phyloP scores from a whole-genome alignment of 352 stramenopile species.

The Globisporangium carolinianum region DNA sequence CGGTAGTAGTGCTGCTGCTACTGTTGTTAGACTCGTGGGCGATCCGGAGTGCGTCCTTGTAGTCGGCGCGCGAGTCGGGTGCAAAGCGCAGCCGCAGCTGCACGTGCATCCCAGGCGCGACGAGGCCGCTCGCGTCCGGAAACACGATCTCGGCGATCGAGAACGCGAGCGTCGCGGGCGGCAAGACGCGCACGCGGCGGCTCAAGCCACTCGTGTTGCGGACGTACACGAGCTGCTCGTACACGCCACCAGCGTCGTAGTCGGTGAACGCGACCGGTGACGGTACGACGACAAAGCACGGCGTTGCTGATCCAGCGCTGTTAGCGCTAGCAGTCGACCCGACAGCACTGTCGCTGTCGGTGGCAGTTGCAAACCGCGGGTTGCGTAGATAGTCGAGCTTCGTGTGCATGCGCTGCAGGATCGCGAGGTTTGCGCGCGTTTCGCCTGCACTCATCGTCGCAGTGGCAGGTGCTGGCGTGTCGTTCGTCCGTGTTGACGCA shows the following conservation, averaged over 20 bases:
- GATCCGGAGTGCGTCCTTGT: constrained; percentile 52
- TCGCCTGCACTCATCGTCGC: constrained; percentile 41
- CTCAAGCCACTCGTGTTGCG: constrained; percentile 54
- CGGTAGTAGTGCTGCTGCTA: not conserved
- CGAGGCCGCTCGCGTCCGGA: constrained; percentile 41
- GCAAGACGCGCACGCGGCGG: constrained; percentile 52
- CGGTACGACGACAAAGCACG: constrained; percentile 44
- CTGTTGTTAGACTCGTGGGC: constrained; percentile 31
- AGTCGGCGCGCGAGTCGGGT: constrained; percentile 69
- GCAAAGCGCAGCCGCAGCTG: constrained; percentile 52
- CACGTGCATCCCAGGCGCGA: constrained; percentile 69
- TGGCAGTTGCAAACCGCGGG: constrained; percentile 27
- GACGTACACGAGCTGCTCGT: constrained; percentile 63
- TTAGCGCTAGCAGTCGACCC: not conserved
- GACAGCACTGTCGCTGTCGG: not conserved
- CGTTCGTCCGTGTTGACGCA: not conserved
- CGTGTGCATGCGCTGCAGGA: constrained; percentile 71
- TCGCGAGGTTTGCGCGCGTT: constrained; percentile 51
- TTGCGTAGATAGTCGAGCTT: constrained; percentile 74
- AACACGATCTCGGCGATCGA: constrained; percentile 46
- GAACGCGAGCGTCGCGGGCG: constrained; percentile 57
- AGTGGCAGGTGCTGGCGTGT: not conserved
- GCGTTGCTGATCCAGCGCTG: not conserved
- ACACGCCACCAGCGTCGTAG: constrained; percentile 70
- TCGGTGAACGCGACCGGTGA: constrained; percentile 53